Percentiles rank a stretch among this genome's conserved stretches.
Evolutionary conservation across 345 rosid species (phyloP).

Genomic region (Populus pruinosa): DNA sequence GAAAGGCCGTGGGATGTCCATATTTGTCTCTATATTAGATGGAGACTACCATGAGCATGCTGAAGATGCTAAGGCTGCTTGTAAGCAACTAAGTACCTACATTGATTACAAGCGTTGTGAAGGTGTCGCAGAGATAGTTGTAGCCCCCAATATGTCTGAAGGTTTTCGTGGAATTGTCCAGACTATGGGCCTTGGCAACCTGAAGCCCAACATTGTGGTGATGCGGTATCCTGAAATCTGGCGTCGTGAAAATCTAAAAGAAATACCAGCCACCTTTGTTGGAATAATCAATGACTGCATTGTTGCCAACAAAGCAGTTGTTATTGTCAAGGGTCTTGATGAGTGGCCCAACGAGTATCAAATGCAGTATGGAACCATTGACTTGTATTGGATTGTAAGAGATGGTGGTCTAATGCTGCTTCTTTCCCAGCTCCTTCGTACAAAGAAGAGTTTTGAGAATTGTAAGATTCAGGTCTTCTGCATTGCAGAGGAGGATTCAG

Average conservation of each 20-base stretch:
- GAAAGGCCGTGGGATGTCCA: constrained; percentile 99
- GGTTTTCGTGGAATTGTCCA: constrained; percentile 97
- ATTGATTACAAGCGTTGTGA: constrained; percentile 91
- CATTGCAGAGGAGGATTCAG: constrained; percentile 96
- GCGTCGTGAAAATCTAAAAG: constrained; percentile 89
- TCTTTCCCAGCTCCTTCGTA: constrained; percentile 96
- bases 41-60: constrained; percentile 95
- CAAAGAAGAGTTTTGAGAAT: constrained; percentile 97
- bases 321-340: constrained; percentile 95
- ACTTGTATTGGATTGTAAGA: constrained; percentile 96
- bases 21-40: constrained; percentile 79
- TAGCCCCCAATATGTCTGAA: constrained; percentile 94
- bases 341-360: constrained; percentile 99
- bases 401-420: constrained; percentile 99
- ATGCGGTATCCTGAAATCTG: constrained; percentile 99
- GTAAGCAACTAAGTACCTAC: constrained; percentile 82
- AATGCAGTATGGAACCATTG: constrained; percentile 91
- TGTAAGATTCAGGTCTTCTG: constrained; percentile 98
- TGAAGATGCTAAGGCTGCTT: constrained; percentile 90
- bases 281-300: constrained; percentile 92
- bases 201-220: constrained; percentile 95
- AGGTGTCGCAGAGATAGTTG: constrained; percentile 98
- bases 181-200: constrained; percentile 97
- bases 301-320: constrained; percentile 97
- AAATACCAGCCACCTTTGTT: constrained; percentile 88